Conservation (phyloP, 208 protist genomes). For the Leishmania aethiopica region DNA sequence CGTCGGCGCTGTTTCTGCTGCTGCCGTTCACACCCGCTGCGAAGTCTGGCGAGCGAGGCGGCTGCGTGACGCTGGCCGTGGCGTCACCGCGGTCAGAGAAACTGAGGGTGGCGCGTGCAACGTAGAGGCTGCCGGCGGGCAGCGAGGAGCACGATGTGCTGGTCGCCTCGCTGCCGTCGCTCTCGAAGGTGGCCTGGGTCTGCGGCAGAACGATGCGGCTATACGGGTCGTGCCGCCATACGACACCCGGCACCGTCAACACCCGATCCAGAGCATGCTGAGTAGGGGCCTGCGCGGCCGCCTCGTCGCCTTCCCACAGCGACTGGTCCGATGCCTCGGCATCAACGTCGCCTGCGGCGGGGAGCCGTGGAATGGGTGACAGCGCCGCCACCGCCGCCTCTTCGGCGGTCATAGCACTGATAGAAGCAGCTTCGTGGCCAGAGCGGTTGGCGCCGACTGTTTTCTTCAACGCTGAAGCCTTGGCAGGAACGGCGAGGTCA, state of each 20-base stretch:
- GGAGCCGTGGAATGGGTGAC: conserved; percentile 27
- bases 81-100: neutral
- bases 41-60: conserved; percentile 1
- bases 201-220: conserved; percentile 37
- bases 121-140: neutral
- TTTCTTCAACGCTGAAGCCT: neutral
- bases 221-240: conserved; percentile 81
- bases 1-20: neutral
- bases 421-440: neutral
- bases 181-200: neutral
- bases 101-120: neutral
- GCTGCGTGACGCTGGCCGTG: conserved; percentile 5
- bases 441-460: neutral
- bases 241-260: conserved; percentile 41
- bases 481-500: neutral
- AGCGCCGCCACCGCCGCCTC: conserved; percentile 16
- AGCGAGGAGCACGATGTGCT: conserved; percentile 5
- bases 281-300: conserved; percentile 4
- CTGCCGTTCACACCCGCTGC: neutral
- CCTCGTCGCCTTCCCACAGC: neutral
- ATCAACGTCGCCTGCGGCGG: conserved; percentile 3
- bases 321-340: conserved; percentile 3
- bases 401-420: neutral
- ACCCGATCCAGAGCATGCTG: conserved; percentile 25
- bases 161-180: neutral